These are phyloP conservation scores for Tolypocladium ophioglossoides DNA, from an alignment of 2,329 filamentous ascomycete species.

Conservation along the genomic window DNA sequence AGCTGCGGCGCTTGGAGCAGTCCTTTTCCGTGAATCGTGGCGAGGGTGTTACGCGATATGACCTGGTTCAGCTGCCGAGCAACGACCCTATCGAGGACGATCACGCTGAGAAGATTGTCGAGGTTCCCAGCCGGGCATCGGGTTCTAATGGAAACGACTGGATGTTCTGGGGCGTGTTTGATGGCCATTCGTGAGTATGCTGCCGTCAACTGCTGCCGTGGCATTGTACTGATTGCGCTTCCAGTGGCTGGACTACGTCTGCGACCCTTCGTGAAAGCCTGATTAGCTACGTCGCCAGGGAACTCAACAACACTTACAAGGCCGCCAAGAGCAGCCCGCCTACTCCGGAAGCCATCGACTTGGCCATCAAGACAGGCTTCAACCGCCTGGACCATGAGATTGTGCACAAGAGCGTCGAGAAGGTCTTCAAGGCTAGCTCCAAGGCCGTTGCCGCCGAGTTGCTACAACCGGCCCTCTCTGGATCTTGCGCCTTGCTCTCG, in stretches of 20 bases:
- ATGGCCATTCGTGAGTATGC: conserved; percentile 73
- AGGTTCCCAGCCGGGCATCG: conserved; percentile 56
- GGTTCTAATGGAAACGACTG: conserved; percentile 51
- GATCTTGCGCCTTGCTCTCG: conserved; percentile 91
- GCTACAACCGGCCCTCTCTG: conserved; percentile 84
- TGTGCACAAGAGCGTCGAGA: conserved; percentile 83
- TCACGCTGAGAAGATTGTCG: conserved; percentile 95
- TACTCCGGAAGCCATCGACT: conserved; percentile 69
- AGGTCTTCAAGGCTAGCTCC: conserved; percentile 79
- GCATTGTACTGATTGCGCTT: neutral
- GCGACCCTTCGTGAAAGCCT: conserved; percentile 88
- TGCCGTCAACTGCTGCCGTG: conserved; percentile 3
- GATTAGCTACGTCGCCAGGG: conserved; percentile 84
- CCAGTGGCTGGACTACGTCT: conserved; percentile 92
- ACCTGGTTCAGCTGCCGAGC: conserved; percentile 86
- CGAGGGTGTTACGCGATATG: conserved; percentile 85
- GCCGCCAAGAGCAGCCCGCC: conserved; percentile 54
- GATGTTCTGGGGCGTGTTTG: conserved; percentile 99
- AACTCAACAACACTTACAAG: conserved; percentile 88
- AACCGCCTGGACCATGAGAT: conserved; percentile 86
- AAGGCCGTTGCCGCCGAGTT: conserved; percentile 87
- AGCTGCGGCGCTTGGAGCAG: conserved; percentile 79
- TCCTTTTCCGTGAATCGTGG: conserved; percentile 86
- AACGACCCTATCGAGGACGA: conserved; percentile 98
- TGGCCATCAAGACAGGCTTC: conserved; percentile 89